Percentiles rank a stretch among this genome's conserved stretches.
These are phyloP conservation scores for Suillus alpinus DNA, from an alignment of 768 basidiomycete species.

Conservation along the genomic window DNA sequence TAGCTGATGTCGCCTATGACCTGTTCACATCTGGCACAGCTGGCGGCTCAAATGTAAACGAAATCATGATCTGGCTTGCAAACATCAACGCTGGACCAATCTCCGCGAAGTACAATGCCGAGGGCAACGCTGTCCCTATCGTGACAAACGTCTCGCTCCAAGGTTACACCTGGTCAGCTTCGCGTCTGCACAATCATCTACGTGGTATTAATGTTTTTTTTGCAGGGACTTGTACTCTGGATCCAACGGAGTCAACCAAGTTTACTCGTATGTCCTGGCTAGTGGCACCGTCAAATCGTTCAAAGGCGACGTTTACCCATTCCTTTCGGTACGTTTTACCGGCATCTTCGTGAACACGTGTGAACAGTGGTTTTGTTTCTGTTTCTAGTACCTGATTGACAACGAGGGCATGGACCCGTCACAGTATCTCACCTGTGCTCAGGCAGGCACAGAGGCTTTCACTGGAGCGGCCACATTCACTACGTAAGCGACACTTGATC, in stretches of 20 bases:
- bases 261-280: constrained; percentile 47
- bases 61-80: constrained; percentile 68
- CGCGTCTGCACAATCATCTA: not conserved
- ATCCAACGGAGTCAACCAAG: constrained; percentile 50
- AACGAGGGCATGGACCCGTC: constrained; percentile 43
- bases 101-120: constrained; percentile 42
- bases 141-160: constrained; percentile 40
- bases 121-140: constrained; percentile 46
- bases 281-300: constrained; percentile 42
- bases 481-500: constrained; percentile 38
- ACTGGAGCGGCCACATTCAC: constrained; percentile 50
- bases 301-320: constrained; percentile 50
- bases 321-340: constrained; percentile 42
- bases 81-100: constrained; percentile 59
- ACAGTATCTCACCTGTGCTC: constrained; percentile 55
- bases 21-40: constrained; percentile 55
- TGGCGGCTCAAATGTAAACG: constrained; percentile 43
- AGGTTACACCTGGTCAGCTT: constrained; percentile 47
- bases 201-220: not conserved
- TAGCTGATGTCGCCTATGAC: constrained; percentile 61
- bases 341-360: not conserved
- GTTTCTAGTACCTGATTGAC: constrained; percentile 46
- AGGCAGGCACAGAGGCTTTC: constrained; percentile 63
- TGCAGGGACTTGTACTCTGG: constrained; percentile 55
- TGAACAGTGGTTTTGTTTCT: not conserved